Percentiles rank a stretch among this genome's conserved stretches.
Conservation (phyloP, 768 basidiomycete species). For the Tylopilus subfusipes region DNA sequence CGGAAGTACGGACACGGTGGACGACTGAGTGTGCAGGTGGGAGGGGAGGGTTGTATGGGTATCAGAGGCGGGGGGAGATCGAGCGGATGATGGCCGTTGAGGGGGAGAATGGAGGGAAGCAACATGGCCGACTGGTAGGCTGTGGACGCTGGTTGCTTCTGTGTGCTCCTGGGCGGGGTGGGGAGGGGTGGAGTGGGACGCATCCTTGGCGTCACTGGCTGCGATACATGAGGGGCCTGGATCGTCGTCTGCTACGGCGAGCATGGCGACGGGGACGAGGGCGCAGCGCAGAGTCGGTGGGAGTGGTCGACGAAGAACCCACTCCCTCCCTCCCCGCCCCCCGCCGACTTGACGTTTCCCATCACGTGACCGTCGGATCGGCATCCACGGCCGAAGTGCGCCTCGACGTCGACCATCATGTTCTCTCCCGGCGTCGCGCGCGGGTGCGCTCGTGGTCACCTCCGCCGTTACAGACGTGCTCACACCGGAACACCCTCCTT, state of each 20-base stretch:
- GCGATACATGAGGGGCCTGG: not conserved
- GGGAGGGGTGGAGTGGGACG: constrained; percentile 27
- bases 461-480: constrained; percentile 13
- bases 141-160: constrained; percentile 57
- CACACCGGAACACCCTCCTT: constrained; percentile 20
- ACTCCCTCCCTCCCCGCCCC: no score
- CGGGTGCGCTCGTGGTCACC: not conserved
- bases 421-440: constrained; percentile 4
- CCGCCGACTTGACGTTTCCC: constrained; percentile 10
- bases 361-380: constrained; percentile 9
- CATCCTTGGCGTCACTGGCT: not conserved
- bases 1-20: constrained; percentile 17
- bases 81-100: constrained; percentile 34
- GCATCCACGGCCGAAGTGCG: not conserved
- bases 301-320: constrained; percentile 4
- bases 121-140: constrained; percentile 55
- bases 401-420: constrained; percentile 3
- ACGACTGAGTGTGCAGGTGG: constrained; percentile 8
- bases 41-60: not conserved
- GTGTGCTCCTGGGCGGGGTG: constrained; percentile 37
- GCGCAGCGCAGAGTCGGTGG: not conserved
- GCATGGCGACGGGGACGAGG: not conserved
- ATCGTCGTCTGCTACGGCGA: not conserved
- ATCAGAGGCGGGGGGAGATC: constrained; percentile 19
- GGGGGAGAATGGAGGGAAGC: constrained; percentile 36